Base-by-base conservation (phyloP, 306 rosid genomes). In the cucumber (Cucumis sativus) region DNA sequence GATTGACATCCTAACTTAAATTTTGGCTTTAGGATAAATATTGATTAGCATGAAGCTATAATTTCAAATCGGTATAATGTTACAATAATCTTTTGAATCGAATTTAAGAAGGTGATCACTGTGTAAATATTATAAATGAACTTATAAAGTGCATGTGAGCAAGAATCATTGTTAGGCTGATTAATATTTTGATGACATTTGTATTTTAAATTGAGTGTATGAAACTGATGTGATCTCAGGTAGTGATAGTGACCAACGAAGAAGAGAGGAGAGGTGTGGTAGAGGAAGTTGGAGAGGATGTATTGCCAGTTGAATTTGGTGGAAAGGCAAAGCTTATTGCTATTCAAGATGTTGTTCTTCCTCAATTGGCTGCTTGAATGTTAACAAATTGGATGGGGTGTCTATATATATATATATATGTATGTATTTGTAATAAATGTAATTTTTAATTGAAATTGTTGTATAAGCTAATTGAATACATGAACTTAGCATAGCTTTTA, bases 231-330 rank as follows among this genome's bases (percentile, higher is more conserved):
- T 12, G 15, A 9, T 55, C 6, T 91, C 92, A 94, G 98, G 71
- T 94, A 84, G 90, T 90, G 59, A 89, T 92, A 15, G 88, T 94
- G 75, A 86, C 74, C 69, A 86, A 84, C 18, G 97, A 91, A 30
- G 89, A 89, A 17, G 96, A 92, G 80, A 83, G 54, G 77, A 80
- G 40, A 45, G 65, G 82, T 68, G 85, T 94, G 75, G 28, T 88
- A 66, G 81, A 77, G 75, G 89, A 88, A 62, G 80, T 92, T 41
- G 97, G 98, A 7, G 97, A 88, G 84, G 97, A 91, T 21, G 80
- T 61, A 74, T 83, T 94, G 80, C 95, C 98, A 21, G 91, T 86
- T 85, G 93, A 86, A 78, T 92, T 89, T 77, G 98, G 98, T 28
- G 98, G 98, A 75, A 80, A 41, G 80, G 93, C 97, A 79, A 88